phyloP scores from a whole-genome alignment of 1,284 basidiomycete genomes.

The Volvariella surrecta region DNA sequence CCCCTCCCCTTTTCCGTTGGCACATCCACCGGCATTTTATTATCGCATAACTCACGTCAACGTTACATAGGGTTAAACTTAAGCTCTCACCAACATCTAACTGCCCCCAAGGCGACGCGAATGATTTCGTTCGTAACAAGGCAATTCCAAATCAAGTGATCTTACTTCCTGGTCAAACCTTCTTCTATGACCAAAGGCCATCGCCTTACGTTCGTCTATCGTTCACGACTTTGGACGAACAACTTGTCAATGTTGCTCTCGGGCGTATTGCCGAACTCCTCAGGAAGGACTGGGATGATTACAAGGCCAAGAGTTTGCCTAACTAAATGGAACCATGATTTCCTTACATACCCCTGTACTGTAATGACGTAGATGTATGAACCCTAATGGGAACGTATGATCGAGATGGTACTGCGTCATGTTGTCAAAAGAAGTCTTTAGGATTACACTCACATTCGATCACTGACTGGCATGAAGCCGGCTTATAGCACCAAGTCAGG shows the following conservation, averaged over 20 bases:
- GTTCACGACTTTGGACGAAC: constrained; percentile 15
- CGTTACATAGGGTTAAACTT: neutral
- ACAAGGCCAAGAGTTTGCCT: too few species aligned
- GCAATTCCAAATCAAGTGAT: constrained; percentile 18
- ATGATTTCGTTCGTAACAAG: constrained; percentile 15
- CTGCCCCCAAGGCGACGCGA: constrained; percentile 52
- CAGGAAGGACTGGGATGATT: constrained; percentile 10
- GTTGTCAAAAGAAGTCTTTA: too few species aligned
- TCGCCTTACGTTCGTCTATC: constrained; percentile 19
- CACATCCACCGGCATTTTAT: neutral
- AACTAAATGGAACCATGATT: too few species aligned
- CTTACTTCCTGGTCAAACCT: constrained; percentile 19
- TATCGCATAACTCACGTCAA: neutral
- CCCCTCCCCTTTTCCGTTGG: neutral
- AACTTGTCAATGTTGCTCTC: constrained; percentile 9
- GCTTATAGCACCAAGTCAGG: neutral
- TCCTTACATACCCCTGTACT: too few species aligned
- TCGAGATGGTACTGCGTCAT: too few species aligned
- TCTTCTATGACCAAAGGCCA: constrained; percentile 18
- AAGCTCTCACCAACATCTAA: constrained; percentile 14
- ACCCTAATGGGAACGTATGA: too few species aligned
- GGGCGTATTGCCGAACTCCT: constrained; percentile 9
- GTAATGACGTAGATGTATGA: too few species aligned
- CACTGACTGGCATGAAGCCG: too few species aligned
- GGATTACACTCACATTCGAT: too few species aligned